Conservation (phyloP, 2,329 filamentous ascomycete genomes). For the Ceratocystiopsis minuta region DNA sequence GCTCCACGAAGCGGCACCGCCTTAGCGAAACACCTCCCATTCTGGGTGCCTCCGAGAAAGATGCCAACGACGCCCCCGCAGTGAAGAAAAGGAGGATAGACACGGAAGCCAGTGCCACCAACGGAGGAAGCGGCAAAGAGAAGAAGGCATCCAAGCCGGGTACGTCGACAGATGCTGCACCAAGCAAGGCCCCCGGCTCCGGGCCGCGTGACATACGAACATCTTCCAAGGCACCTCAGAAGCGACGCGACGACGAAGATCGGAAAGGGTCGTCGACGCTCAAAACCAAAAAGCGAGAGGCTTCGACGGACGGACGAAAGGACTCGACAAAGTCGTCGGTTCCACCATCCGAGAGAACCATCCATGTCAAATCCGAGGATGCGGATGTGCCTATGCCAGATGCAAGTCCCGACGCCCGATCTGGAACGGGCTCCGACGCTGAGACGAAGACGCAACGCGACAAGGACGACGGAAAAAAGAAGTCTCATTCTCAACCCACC, state of each 20-base stretch:
- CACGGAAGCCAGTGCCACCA: slow-evolving; percentile 16
- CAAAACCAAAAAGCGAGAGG: slow-evolving; percentile 21
- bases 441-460: slow-evolving; percentile 14
- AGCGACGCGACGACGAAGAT: slow-evolving; percentile 26
- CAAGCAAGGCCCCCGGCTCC: slow-evolving; percentile 20
- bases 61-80: slow-evolving; percentile 27
- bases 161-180: slow-evolving; percentile 27
- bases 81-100: slow-evolving; percentile 41
- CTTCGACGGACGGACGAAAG: slow-evolving; percentile 18
- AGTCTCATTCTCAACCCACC: slow-evolving; percentile 6
- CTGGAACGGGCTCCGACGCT: not conserved
- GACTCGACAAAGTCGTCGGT: slow-evolving; percentile 21
- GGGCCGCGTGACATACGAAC: too few relatives aligned
- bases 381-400: slow-evolving; percentile 38
- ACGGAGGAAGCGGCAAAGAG: slow-evolving; percentile 23
- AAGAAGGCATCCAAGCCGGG: slow-evolving; percentile 23
- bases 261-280: slow-evolving; percentile 15
- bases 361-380: slow-evolving; percentile 41
- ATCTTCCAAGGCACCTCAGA: slow-evolving; percentile 15
- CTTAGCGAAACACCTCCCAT: slow-evolving; percentile 40
- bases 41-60: slow-evolving; percentile 33
- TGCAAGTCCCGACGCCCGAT: slow-evolving; percentile 14
- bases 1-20: slow-evolving; percentile 37
- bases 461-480: slow-evolving; percentile 16
- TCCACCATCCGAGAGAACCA: slow-evolving; percentile 26